Evolutionary conservation across 768 basidiomycete species (phyloP), one percentile per base, ranked within the genome.

Genomic region (Russula dissimulans): DNA sequence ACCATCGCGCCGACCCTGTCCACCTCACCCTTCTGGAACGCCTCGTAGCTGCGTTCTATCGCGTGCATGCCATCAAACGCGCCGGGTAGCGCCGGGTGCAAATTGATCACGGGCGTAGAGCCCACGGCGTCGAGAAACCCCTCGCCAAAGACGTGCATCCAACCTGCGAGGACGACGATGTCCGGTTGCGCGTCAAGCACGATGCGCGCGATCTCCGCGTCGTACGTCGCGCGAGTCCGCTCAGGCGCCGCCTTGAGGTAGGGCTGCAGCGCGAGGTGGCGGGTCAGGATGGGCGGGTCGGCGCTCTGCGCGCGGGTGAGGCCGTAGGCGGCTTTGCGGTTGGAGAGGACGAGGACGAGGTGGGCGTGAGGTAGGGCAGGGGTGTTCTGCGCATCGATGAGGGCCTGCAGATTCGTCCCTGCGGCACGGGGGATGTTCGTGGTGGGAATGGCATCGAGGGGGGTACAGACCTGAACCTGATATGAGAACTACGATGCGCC

Each of bases 371-470:
- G 87, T 29, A 95, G 77, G n/a, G 78, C 70, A n/a, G 82, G 75
- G 0, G 90, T 89, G 65, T 82, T 78, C 65, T 81, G 81, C 12
- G 94, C 91, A 73, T 97, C 89, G 67, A 99, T 89, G 62, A 98
- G 82, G 1, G 97, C 95, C 74, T 98, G 94, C 11, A 99, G 84
- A 73, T 99, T 99, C 26, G 90, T 89, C 44, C 97, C 95, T 97
- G 39, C 7, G 29, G 11, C 2, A 39, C 31, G 17, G 15, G 47
- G 31, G 12, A 17, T 17, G 17, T 17, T 18, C 14, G 47, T 26
- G 15, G 15, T 26, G 12, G 6, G 15, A 31, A 15, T n/a, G 18
- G 42, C 3, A 32, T 5, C 15, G 26, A 49, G 29, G 48, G 11
- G 42, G 41, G 26, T 36, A 63, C 67, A 50, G 58, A 82, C 85